Base-by-base conservation (phyloP, 2,329 filamentous ascomycete genomes). In the Magnaporthiopsis rhizophila region DNA sequence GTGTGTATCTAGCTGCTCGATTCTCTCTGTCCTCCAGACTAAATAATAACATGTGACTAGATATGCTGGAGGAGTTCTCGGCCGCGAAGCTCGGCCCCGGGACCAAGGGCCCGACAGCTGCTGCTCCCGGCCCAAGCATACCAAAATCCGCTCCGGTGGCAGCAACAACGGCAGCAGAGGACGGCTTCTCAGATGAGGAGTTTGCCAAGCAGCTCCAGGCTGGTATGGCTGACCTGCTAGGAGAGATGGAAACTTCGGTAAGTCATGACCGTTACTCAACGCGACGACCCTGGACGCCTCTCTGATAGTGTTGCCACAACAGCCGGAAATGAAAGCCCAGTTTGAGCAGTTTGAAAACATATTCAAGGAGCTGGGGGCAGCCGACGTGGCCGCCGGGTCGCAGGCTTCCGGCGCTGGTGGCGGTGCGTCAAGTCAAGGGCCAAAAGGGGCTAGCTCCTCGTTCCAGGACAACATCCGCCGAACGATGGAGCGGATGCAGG, bases 401-500 rank as follows among this genome's bases (percentile, higher is more conserved):
- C 64, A 68, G 2, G 58, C 70, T 0, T 68, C 74, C 7, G 65
- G 69, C 13, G 59, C 69, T 12, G 59, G 59, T 61, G 65, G 71
- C 9, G 61, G 68, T 36, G 62, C 74, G 5, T 66, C 70, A 32
- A 66, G 8, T 68, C 69, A 32, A 64, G 69, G 4, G 65, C 65
- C 61, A 32, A 65, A 65, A 36, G 34, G 71, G 74, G 69, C 75
- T 30, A 73, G 76, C 32, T 45, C 88, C 60, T 86, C 83, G 0
- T 99, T 99, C 76, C 92, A 96, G 73, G 92, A 97, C 66, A 96
- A 91, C 0, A 98, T 99, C 71, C 88, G 89, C 66, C 87, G 87
- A 70, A 98, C 95, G 0, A 97, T 99, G 90, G 91, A 96, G 77
- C 89, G 95, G 61, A 97, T 99, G 92, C 90, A 96, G 71, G 86